Percentiles rank a stretch among this genome's conserved stretches.
These are phyloP conservation scores for Arabidopsis hybrid DNA, from an alignment of 441 rosid species.

Conservation along the genomic window DNA sequence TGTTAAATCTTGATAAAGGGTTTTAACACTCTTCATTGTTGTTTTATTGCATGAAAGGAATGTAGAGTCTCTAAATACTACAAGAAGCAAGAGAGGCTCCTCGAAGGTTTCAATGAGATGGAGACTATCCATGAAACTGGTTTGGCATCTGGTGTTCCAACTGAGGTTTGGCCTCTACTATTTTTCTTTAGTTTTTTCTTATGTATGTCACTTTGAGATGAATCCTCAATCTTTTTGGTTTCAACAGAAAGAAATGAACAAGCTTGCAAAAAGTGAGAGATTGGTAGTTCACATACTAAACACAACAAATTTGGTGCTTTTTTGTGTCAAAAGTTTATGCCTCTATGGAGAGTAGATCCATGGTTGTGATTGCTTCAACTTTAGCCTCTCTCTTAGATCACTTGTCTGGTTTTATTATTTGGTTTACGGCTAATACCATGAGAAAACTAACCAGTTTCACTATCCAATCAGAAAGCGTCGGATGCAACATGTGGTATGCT, in stretches of 20 bases:
- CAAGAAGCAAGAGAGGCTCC: conserved; percentile 72
- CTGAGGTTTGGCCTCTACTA: conserved; percentile 52
- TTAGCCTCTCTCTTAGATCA: conserved; percentile 70
- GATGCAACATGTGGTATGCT: conserved; percentile 67
- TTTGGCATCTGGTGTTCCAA: conserved; percentile 48
- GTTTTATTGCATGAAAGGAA: conserved; percentile 46
- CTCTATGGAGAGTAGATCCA: conserved; percentile 58
- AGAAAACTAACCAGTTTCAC: conserved; percentile 53
- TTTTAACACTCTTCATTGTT: neutral
- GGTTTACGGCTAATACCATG: conserved; percentile 65
- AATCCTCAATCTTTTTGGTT: neutral
- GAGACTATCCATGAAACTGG: conserved; percentile 56
- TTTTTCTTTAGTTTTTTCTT: neutral
- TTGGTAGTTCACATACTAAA: conserved; percentile 60
- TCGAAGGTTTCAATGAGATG: conserved; percentile 65
- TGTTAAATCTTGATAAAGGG: conserved; percentile 7
- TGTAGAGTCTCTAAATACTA: conserved; percentile 63
- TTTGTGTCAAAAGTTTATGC: conserved; percentile 66
- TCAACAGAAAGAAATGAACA: conserved; percentile 63
- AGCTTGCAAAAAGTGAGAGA: conserved; percentile 61
- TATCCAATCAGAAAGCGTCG: conserved; percentile 65
- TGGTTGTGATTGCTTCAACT: conserved; percentile 74
- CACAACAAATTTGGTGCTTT: conserved; percentile 56
- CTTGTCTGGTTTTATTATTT: conserved; percentile 63
- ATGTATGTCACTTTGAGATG: neutral